Evolutionary conservation across 2,329 filamentous ascomycete genomes (phyloP).

Genomic region (Penicillium glabrum): DNA sequence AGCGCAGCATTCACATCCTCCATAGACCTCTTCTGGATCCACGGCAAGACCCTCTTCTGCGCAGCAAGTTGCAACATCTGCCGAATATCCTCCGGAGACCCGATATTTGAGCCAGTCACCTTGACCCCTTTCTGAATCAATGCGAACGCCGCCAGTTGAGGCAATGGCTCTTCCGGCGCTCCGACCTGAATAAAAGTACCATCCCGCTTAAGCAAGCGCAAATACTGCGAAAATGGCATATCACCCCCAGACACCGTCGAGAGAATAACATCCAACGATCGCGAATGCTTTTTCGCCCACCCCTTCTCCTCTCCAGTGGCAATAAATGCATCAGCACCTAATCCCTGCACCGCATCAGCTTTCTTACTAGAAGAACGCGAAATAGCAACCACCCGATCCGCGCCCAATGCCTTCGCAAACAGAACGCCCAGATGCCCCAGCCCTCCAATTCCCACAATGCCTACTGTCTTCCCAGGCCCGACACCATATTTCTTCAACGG

Average conservation of each 20-base stretch:
- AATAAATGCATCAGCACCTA: conserved; percentile 58
- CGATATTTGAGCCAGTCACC: conserved; percentile 51
- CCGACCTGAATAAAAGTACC: conserved; percentile 68
- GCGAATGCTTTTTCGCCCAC: conserved; percentile 52
- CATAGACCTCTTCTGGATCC: conserved; percentile 45
- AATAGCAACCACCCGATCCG: conserved; percentile 61
- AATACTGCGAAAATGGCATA: conserved; percentile 64
- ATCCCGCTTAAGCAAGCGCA: conserved; percentile 58
- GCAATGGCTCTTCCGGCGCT: conserved; percentile 59
- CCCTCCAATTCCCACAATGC: conserved; percentile 71
- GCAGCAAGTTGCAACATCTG: conserved; percentile 46
- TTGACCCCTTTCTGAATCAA: conserved; percentile 59
- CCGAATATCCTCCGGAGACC: conserved; percentile 43
- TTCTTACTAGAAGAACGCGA: conserved; percentile 53
- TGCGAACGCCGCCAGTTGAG: conserved; percentile 56
- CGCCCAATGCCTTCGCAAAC: conserved; percentile 69
- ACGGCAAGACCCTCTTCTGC: conserved; percentile 43
- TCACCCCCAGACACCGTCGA: conserved; percentile 58
- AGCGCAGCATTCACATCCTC: conserved; percentile 44
- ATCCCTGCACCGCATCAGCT: conserved; percentile 49
- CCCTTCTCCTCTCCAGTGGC: conserved; percentile 57
- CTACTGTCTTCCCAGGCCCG: conserved; percentile 70
- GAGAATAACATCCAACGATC: conserved; percentile 56
- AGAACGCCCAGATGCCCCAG: conserved; percentile 72
- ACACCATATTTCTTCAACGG: conserved; percentile 67